Evolutionary conservation across 208 protist species (phyloP), one percentile per base, ranked within the genome.

Genomic region (Acanthamoeba castellanii): DNA sequence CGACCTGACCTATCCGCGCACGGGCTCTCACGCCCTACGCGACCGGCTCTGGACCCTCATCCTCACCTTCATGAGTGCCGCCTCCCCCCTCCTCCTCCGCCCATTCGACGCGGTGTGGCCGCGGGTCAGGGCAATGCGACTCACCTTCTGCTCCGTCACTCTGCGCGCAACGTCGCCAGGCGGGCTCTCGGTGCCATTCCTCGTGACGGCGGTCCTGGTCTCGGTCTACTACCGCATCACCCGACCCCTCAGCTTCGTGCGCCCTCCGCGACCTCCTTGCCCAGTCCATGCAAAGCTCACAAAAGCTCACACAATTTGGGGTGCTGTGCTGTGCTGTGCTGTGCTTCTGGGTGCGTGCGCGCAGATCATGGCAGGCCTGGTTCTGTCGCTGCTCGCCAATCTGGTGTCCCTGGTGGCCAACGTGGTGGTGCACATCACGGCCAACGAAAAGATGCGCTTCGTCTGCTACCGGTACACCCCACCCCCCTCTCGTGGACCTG

Each of bases 401-500:
- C 32, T 55, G 42, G 76, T 84, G 76, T 47, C 76, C 9, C 4
- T 84, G n/a, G 45, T 55, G n/a, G 76, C 76, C 45, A 84, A 84
- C 45, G 76, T 84, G 32, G 76, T 55, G 76, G 47, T 84, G 6
- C 76, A 84, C n/a, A 25, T 84, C 20, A 32, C 34, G 3, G 76
- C 76, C 76, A 84, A 84, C 47, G 76, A 84, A 16, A 84, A 84
- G 47, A 55, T 55, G 76, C 76, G 45, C 37, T 84, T 55, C n/a
- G 76, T 84, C 27, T 84, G 76, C 42, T 84, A 84, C 27, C 3
- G 76, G 76, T 52, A 52, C 47, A 52, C 47, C 7, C 47, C 27
- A 76, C 30, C 68, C 27, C 14, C 27, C 14, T 76, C 22, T 8
- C 30, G n/a, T 34, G 68, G 9, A 27, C n/a, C n/a, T 42, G 9